These are phyloP conservation scores for Globomyces pollinis-pini DNA, from an alignment of 192 early-diverging fungal species.

Conservation along the genomic window DNA sequence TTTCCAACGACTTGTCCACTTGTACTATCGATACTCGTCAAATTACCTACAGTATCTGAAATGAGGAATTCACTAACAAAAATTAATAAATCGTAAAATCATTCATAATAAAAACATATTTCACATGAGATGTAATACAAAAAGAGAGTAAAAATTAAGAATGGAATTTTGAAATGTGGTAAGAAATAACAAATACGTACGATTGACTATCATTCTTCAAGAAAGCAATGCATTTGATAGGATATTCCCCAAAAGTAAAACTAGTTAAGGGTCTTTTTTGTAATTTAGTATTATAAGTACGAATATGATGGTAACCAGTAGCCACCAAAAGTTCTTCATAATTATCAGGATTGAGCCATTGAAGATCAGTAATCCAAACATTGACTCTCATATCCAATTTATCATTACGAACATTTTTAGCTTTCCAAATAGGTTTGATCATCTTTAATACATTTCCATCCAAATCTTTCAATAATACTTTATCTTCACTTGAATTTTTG, in stretches of 20 bases:
- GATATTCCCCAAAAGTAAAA: constrained; percentile 61
- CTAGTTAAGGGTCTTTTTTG: constrained; percentile 62
- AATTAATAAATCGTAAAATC: neutral
- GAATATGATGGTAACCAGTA: constrained; percentile 61
- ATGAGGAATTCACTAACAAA: constrained; percentile 21
- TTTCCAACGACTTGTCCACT: constrained; percentile 19
- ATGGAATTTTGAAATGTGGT: no score
- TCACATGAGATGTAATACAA: no score
- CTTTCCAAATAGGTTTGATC: constrained; percentile 60
- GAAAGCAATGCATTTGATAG: constrained; percentile 46
- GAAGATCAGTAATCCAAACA: constrained; percentile 81
- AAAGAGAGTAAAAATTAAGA: no score
- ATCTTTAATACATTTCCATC: no score
- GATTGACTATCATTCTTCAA: no score
- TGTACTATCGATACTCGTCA: constrained; percentile 17
- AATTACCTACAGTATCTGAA: constrained; percentile 32
- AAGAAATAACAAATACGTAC: no score
- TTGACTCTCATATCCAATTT: constrained; percentile 72
- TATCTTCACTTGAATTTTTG: constrained; percentile 18
- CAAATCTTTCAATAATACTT: constrained; percentile 14
- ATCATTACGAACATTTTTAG: constrained; percentile 79
- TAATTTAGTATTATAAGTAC: constrained; percentile 73
- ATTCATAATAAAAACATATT: neutral
- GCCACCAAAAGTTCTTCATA: constrained; percentile 46
- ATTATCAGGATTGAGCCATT: constrained; percentile 57